phyloP scores from a whole-genome alignment of 306 rosid genomes.

The Fagus sylvatica region DNA sequence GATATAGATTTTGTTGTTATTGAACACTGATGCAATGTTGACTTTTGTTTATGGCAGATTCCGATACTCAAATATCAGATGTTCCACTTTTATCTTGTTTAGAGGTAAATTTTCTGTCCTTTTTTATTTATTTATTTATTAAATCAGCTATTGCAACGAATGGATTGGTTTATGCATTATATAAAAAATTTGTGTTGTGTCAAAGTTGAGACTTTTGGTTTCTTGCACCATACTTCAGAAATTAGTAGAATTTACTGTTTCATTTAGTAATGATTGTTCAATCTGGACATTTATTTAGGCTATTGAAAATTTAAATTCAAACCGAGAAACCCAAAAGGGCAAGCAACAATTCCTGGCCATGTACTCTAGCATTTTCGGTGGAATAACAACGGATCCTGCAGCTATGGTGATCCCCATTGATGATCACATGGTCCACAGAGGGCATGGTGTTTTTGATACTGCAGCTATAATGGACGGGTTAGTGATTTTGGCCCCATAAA shows the following conservation, averaged over 20 bases:
- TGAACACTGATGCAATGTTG: background rate
- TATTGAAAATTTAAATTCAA: slow-evolving; percentile 47
- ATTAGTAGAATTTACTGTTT: background rate
- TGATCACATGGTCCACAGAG: slow-evolving; percentile 96
- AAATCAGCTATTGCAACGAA: background rate
- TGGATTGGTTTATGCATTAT: background rate
- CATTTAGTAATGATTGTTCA: slow-evolving; percentile 8
- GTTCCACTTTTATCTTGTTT: slow-evolving; percentile 56
- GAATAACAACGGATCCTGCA: slow-evolving; percentile 76
- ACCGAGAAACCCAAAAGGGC: slow-evolving; percentile 51
- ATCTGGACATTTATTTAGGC: slow-evolving; percentile 39
- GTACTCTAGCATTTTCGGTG: slow-evolving; percentile 89
- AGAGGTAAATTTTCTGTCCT: slow-evolving; percentile 42
- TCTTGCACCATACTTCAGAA: background rate
- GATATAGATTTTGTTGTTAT: background rate
- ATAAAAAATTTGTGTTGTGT: background rate
- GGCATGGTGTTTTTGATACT: slow-evolving; percentile 94
- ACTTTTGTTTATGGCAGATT: slow-evolving; percentile 40
- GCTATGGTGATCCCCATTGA: slow-evolving; percentile 89
- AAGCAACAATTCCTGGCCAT: slow-evolving; percentile 74
- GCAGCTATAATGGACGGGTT: slow-evolving; percentile 87
- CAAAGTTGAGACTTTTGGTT: background rate
- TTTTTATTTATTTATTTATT: background rate
- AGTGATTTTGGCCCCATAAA: slow-evolving; percentile 34
- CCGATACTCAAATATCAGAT: slow-evolving; percentile 32